These are phyloP conservation scores for Pythium angustatum DNA, from an alignment of 352 stramenopile species.

Conservation along the genomic window DNA sequence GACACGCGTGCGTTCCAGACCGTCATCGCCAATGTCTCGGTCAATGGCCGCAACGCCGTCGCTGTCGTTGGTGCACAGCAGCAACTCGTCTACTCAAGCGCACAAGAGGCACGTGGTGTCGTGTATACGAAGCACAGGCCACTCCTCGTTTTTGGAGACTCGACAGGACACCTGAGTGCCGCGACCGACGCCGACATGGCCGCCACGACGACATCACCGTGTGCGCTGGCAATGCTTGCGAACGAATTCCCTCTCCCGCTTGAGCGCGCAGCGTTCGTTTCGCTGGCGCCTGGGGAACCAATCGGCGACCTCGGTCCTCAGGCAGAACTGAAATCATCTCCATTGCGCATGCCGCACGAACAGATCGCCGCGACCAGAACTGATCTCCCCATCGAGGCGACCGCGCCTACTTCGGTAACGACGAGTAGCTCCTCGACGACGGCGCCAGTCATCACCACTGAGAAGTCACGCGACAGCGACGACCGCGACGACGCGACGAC, in stretches of 20 bases:
- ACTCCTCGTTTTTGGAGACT: not conserved
- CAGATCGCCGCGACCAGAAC: too few species aligned
- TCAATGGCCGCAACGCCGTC: slow-evolving; percentile 1
- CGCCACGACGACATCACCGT: not conserved
- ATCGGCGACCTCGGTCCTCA: not conserved
- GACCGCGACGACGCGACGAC: not conserved
- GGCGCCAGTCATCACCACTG: not conserved
- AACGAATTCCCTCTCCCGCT: slow-evolving; percentile 10
- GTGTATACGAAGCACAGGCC: not conserved
- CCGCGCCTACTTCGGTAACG: too few species aligned
- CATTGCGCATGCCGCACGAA: not conserved
- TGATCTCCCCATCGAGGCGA: too few species aligned
- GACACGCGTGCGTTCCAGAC: slow-evolving; percentile 1
- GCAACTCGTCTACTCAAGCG: not conserved
- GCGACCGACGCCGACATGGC: not conserved
- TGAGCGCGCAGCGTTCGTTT: slow-evolving; percentile 12
- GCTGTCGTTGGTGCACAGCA: not conserved
- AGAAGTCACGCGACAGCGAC: too few species aligned
- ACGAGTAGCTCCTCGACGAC: not conserved
- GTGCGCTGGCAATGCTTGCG: slow-evolving; percentile 6
- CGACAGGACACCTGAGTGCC: not conserved
- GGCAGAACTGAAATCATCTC: not conserved
- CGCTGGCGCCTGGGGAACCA: not conserved
- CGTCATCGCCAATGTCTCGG: not conserved
- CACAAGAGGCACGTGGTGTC: not conserved